phyloP scores from a whole-genome alignment of 1,139 yeast species.

The Candida tropicalis region DNA sequence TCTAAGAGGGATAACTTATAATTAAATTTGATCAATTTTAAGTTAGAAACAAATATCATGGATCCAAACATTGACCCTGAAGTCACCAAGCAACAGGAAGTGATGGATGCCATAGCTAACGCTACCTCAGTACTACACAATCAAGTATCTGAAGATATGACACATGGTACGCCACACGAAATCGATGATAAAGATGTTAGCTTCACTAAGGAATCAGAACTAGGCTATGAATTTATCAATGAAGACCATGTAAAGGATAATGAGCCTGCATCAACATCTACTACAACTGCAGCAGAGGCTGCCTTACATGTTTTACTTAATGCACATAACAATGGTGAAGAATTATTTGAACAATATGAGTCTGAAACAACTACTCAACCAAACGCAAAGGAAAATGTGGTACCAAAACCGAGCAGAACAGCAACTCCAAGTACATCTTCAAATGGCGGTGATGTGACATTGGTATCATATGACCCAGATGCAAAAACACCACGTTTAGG shows the following conservation, averaged over 20 bases:
- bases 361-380: neutral
- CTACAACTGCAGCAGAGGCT: conserved; percentile 11
- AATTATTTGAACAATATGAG: conserved; percentile 1
- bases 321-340: conserved; percentile 1
- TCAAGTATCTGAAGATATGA: neutral
- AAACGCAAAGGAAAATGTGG: neutral
- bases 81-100: conserved; percentile 9
- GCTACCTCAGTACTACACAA: conserved; percentile 1
- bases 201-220: neutral
- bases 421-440: neutral
- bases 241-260: conserved; percentile 1
- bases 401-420: neutral
- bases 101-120: conserved; percentile 7
- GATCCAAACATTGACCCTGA: conserved; percentile 20
- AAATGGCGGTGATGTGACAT: conserved; percentile 15
- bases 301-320: conserved; percentile 12
- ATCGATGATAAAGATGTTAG: neutral
- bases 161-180: neutral
- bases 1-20: neutral
- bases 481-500: conserved; percentile 38
- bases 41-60: conserved; percentile 11
- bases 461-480: conserved; percentile 40
- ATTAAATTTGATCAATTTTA: neutral
- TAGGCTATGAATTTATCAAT: conserved; percentile 3
- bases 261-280: conserved; percentile 2